Conservation (phyloP, 768 basidiomycete genomes). For the Tephrocybe sp. region DNA sequence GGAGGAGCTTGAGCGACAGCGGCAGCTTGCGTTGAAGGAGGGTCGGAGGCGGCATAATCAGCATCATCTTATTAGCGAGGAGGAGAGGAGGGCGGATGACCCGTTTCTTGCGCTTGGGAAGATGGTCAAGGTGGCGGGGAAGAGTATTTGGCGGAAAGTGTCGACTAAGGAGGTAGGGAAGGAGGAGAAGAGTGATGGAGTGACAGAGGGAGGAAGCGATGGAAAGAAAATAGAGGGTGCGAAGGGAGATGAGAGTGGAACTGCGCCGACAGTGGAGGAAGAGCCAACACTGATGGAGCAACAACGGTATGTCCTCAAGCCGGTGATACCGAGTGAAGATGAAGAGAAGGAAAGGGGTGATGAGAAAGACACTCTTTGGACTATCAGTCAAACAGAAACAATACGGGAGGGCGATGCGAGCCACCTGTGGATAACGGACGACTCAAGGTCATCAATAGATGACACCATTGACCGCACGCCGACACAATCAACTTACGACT, state of each 20-base stretch:
- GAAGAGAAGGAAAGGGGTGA: slow-evolving; percentile 23
- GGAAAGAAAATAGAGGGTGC: slow-evolving; percentile 16
- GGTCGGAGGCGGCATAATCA: slow-evolving; percentile 15
- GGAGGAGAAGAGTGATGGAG: slow-evolving; percentile 9
- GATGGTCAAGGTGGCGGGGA: slow-evolving; percentile 49
- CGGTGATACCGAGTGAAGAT: slow-evolving; percentile 6
- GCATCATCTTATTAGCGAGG: slow-evolving; percentile 13
- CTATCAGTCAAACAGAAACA: slow-evolving; percentile 25
- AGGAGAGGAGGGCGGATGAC: slow-evolving; percentile 35
- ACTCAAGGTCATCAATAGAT: slow-evolving; percentile 1
- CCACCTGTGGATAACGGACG: slow-evolving; percentile 15
- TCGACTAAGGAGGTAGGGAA: slow-evolving; percentile 32
- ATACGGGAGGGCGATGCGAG: slow-evolving; percentile 23
- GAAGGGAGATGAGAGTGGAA: slow-evolving; percentile 3
- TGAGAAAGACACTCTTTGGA: slow-evolving; percentile 23
- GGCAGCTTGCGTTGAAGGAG: slow-evolving; percentile 20
- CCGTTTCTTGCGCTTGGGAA: slow-evolving; percentile 47
- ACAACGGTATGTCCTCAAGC: slow-evolving; percentile 1
- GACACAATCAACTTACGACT: background rate
- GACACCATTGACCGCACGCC: background rate
- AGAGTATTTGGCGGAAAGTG: slow-evolving; percentile 48
- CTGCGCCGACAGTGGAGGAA: background rate
- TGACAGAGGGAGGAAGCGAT: background rate
- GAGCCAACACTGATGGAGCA: slow-evolving; percentile 1
- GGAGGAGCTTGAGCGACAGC: slow-evolving; percentile 35